These are phyloP conservation scores for Phytophthora parvispora DNA, from an alignment of 352 stramenopile species.

Conservation along the genomic window DNA sequence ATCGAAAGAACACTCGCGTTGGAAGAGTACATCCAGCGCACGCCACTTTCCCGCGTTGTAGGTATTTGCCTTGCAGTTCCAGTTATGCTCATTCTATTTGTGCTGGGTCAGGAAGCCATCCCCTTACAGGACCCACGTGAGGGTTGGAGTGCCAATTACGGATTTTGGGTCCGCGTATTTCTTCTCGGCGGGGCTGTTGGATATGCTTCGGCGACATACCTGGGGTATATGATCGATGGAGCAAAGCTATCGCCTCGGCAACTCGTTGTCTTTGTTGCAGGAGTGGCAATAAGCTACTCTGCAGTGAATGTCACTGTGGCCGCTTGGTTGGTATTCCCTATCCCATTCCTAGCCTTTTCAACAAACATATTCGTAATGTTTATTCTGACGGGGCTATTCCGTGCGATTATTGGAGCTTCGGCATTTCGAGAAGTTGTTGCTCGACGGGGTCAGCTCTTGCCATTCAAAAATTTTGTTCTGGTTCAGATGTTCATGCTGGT, in stretches of 20 bases:
- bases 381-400: not conserved
- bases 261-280: not conserved
- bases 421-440: not conserved
- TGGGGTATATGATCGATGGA: constrained; percentile 1
- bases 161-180: not conserved
- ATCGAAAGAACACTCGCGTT: not conserved
- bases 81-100: not conserved
- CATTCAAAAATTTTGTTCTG: not conserved
- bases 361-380: not conserved
- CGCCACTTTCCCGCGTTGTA: not conserved
- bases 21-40: not conserved
- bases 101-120: not conserved
- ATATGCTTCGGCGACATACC: not conserved
- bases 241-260: not conserved
- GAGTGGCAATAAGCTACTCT: not conserved
- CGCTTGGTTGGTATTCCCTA: not conserved
- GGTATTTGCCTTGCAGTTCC: not conserved
- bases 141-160: not conserved
- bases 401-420: not conserved
- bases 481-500: not conserved
- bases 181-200: not conserved
- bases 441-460: not conserved
- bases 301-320: not conserved
- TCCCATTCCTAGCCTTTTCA: not conserved
- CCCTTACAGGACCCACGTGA: not conserved